A percentile compares a stretch with the other conserved stretches of the same genome.
phyloP scores from a whole-genome alignment of 2,329 filamentous ascomycete genomes.

The Orbilia ellipsospora region DNA sequence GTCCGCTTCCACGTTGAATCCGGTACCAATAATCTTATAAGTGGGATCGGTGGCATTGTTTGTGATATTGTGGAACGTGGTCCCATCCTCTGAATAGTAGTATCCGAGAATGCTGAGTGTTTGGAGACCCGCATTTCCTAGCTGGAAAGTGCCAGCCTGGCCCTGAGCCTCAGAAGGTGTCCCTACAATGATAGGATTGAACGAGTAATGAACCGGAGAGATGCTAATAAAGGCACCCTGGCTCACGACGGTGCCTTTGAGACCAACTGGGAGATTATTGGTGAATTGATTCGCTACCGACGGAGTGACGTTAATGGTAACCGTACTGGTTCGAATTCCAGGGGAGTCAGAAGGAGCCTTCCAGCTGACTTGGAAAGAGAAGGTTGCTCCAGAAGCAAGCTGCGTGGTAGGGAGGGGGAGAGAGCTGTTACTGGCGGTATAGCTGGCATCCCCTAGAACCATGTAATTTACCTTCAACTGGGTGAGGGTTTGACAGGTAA shows the following conservation, averaged over 20 bases:
- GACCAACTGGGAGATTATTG: slow-evolving; percentile 61
- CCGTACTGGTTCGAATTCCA: slow-evolving; percentile 61
- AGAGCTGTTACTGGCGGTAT: slow-evolving; percentile 62
- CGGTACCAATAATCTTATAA: slow-evolving; percentile 60
- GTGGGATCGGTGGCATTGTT: slow-evolving; percentile 56
- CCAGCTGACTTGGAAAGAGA: slow-evolving; percentile 62
- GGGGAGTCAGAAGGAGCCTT: slow-evolving; percentile 21
- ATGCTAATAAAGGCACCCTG: slow-evolving; percentile 62
- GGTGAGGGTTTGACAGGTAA: slow-evolving; percentile 63
- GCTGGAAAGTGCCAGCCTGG: slow-evolving; percentile 61
- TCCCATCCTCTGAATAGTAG: slow-evolving; percentile 61
- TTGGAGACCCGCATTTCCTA: slow-evolving; percentile 63
- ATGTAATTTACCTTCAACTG: slow-evolving; percentile 62
- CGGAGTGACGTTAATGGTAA: slow-evolving; percentile 60
- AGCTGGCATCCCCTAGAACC: slow-evolving; percentile 62
- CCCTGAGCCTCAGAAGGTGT: slow-evolving; percentile 59
- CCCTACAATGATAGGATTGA: slow-evolving; percentile 64
- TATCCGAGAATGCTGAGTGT: slow-evolving; percentile 62
- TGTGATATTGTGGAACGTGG: slow-evolving; percentile 60
- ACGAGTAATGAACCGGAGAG: slow-evolving; percentile 62
- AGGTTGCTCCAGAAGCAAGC: slow-evolving; percentile 61
- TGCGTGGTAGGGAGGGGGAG: slow-evolving; percentile 63
- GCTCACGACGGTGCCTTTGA: slow-evolving; percentile 63
- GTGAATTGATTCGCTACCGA: slow-evolving; percentile 62
- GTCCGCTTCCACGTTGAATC: slow-evolving; percentile 60